Percentiles rank a stretch among this genome's conserved stretches.
These are phyloP conservation scores for Ceratocystis smalleyi DNA, from an alignment of 2,329 filamentous ascomycete species.

Conservation along the genomic window DNA sequence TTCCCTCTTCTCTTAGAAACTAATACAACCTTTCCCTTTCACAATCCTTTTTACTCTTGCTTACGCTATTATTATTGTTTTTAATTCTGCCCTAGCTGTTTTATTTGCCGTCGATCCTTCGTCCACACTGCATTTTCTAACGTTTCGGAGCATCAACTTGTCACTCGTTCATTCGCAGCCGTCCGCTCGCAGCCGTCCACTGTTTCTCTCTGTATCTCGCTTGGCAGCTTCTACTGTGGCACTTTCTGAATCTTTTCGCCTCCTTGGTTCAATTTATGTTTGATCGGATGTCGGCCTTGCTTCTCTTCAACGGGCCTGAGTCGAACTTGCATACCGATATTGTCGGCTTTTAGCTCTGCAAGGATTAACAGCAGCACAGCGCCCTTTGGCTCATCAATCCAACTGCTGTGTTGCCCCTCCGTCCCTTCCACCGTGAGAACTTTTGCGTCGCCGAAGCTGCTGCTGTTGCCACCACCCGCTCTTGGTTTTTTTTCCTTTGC, in stretches of 20 bases:
- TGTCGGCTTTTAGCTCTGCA: background rate
- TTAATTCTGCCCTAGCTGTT: background rate
- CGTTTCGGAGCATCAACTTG: background rate
- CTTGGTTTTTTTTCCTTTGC: background rate
- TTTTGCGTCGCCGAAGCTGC: background rate
- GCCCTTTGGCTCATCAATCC: background rate
- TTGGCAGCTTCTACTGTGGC: background rate
- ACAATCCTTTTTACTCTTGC: background rate
- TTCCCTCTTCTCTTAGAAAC: background rate
- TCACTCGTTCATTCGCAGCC: background rate
- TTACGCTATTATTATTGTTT: background rate
- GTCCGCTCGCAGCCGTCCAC: background rate
- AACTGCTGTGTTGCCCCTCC: background rate
- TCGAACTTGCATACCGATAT: background rate
- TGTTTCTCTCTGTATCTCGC: background rate
- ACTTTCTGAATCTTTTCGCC: background rate
- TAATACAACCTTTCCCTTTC: background rate
- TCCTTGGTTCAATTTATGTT: background rate
- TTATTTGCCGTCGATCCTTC: conserved; percentile 2
- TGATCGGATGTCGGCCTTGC: background rate
- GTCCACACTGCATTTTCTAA: background rate
- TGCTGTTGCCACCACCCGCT: background rate
- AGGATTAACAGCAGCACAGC: background rate
- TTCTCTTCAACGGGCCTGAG: background rate
- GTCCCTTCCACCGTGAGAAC: background rate